Evolutionary conservation across 2,329 filamentous ascomycete species (phyloP).

Genomic region (Laburnicola sp.): DNA sequence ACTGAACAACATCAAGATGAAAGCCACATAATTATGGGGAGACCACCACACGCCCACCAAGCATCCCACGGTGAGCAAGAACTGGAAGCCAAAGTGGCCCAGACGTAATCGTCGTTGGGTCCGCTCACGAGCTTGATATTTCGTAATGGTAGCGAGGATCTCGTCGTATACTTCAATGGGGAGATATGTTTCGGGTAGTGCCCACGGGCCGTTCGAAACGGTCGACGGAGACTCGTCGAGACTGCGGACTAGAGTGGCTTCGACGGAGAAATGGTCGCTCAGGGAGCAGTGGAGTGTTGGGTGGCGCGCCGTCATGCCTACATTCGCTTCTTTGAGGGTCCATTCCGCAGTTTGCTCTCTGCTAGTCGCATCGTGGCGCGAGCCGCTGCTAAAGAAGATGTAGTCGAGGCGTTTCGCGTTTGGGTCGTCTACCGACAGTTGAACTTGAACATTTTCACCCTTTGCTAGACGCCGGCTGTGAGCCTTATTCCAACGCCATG

Average conservation of each 20-base stretch:
- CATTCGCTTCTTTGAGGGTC: constrained; percentile 69
- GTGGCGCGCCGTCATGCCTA: constrained; percentile 82
- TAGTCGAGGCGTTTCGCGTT: constrained; percentile 90
- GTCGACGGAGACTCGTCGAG: constrained; percentile 14
- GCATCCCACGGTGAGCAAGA: constrained; percentile 71
- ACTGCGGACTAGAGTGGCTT: constrained; percentile 65
- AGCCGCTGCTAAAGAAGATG: constrained; percentile 68
- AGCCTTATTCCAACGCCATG: constrained; percentile 83
- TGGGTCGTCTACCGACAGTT: constrained; percentile 68
- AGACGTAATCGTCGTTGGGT: constrained; percentile 72
- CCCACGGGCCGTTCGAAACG: constrained; percentile 14
- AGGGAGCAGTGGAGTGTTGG: constrained; percentile 80
- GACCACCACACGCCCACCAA: constrained; percentile 86
- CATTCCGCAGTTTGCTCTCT: constrained; percentile 54
- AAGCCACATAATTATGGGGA: constrained; percentile 73
- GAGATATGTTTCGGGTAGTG: constrained; percentile 40
- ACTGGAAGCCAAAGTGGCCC: constrained; percentile 70
- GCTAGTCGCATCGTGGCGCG: constrained; percentile 28
- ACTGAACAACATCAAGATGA: constrained; percentile 77
- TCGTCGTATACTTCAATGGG: constrained; percentile 65
- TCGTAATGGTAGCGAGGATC: constrained; percentile 70
- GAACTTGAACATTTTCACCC: constrained; percentile 65
- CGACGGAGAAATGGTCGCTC: constrained; percentile 93
- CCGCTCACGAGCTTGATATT: constrained; percentile 71
- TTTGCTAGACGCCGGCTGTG: constrained; percentile 69